Percentiles rank a stretch among this genome's conserved stretches.
Conservation (phyloP, 495 filamentous ascomycete species). For the Lepraria neglecta region DNA sequence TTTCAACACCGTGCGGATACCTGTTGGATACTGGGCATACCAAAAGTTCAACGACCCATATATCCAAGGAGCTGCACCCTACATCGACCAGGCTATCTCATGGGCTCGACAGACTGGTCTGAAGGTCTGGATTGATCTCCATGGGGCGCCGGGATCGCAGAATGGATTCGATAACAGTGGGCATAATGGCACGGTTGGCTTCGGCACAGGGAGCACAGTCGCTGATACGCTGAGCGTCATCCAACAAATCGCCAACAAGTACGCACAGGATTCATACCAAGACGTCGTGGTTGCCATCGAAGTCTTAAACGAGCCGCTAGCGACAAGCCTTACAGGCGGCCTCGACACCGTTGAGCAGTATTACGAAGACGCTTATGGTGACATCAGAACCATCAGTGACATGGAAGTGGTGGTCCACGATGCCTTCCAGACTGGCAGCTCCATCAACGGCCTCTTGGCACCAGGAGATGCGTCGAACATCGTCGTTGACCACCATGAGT, state of each 20-base stretch:
- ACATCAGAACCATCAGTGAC: constrained; percentile 38
- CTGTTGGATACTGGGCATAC: constrained; percentile 47
- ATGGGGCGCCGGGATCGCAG: constrained; percentile 56
- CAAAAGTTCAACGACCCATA: constrained; percentile 42
- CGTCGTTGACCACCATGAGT: constrained; percentile 45
- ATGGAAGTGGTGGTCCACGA: constrained; percentile 30
- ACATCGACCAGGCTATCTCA: constrained; percentile 41
- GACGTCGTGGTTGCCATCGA: constrained; percentile 57
- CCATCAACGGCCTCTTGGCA: constrained; percentile 37
- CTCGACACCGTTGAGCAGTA: constrained; percentile 46
- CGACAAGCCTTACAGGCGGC: constrained; percentile 48
- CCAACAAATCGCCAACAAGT: constrained; percentile 45
- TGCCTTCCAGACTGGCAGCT: constrained; percentile 28
- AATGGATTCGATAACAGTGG: constrained; percentile 48
- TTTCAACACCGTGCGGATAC: constrained; percentile 47
- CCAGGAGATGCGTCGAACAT: constrained; percentile 38
- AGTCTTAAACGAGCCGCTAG: constrained; percentile 54
- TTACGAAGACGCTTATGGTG: constrained; percentile 49
- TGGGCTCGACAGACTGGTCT: constrained; percentile 40
- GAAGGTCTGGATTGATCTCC: constrained; percentile 46
- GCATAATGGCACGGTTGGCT: constrained; percentile 32
- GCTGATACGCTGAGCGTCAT: constrained; percentile 45
- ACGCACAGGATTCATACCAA: constrained; percentile 42
- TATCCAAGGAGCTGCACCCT: constrained; percentile 40
- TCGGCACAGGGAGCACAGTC: constrained; percentile 43